phyloP scores from a whole-genome alignment of 345 rosid genomes.

The Mallotus nudiflorus region DNA sequence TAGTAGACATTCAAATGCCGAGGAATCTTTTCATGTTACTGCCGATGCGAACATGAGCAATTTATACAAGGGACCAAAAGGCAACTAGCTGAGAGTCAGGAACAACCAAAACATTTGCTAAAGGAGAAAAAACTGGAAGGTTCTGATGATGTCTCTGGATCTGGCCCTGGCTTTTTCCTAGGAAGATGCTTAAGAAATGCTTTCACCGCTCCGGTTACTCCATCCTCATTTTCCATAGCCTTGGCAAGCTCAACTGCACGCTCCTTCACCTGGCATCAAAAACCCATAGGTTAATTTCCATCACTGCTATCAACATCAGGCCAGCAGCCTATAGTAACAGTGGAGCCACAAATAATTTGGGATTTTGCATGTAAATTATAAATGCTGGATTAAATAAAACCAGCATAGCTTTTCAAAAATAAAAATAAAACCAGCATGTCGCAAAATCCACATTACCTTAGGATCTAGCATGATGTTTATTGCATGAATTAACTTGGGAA shows the following conservation, averaged over 20 bases:
- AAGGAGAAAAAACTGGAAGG: slow-evolving; percentile 47
- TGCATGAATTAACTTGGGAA: slow-evolving; percentile 69
- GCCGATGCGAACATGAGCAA: neutral
- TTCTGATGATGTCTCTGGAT: slow-evolving; percentile 30
- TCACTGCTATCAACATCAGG: neutral
- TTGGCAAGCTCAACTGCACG: slow-evolving; percentile 79
- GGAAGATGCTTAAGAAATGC: slow-evolving; percentile 93
- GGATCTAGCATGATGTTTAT: slow-evolving; percentile 68
- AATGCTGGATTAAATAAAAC: neutral
- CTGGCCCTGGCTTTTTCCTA: slow-evolving; percentile 27
- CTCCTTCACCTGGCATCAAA: slow-evolving; percentile 68
- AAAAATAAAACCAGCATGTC: too few relatives aligned
- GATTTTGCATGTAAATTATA: neutral
- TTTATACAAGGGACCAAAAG: neutral
- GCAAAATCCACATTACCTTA: slow-evolving; percentile 38
- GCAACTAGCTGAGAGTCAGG: slow-evolving; percentile 31
- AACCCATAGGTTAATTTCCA: neutral
- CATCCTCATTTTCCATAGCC: slow-evolving; percentile 93
- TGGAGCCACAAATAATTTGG: neutral
- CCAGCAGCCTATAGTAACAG: too few relatives aligned
- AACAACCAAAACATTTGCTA: slow-evolving; percentile 77
- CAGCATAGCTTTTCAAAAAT: too few relatives aligned
- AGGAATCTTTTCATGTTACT: slow-evolving; percentile 10
- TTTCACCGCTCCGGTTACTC: slow-evolving; percentile 91
- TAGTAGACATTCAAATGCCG: neutral